These are phyloP conservation scores for Capsella bursapastoris DNA, from an alignment of 345 rosid genomes.

Conservation along the genomic window DNA sequence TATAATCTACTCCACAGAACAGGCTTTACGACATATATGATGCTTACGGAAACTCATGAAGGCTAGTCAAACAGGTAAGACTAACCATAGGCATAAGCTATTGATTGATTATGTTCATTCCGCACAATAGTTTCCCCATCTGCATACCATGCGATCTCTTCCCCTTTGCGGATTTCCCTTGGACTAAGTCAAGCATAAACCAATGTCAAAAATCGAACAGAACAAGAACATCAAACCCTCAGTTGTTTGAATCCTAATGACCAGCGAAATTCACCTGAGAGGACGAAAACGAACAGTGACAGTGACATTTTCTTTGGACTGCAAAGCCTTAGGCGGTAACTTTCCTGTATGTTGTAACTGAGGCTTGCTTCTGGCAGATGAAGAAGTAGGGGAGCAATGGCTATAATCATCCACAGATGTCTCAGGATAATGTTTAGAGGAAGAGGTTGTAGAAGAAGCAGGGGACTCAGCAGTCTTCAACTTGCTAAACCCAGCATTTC, in stretches of 20 bases:
- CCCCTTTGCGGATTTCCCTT: conserved; percentile 88
- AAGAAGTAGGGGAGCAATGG: conserved; percentile 88
- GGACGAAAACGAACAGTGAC: conserved; percentile 97
- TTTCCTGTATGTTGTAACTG: conserved; percentile 18
- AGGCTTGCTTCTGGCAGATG: conserved; percentile 80
- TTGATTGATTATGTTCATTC: conserved; percentile 74
- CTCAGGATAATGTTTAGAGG: conserved; percentile 66
- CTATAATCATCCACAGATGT: conserved; percentile 76
- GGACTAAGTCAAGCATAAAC: conserved; percentile 57
- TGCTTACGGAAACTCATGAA: conserved; percentile 12
- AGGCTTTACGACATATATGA: too few relatives aligned
- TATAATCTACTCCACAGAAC: too few relatives aligned
- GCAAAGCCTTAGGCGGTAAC: conserved; percentile 43
- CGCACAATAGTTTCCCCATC: conserved; percentile 94
- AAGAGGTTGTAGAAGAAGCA: conserved; percentile 78
- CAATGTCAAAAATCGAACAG: conserved; percentile 31
- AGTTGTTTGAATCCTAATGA: not conserved
- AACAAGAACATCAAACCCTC: conserved; percentile 14
- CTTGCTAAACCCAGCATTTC: conserved; percentile 47
- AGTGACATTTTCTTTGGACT: conserved; percentile 88
- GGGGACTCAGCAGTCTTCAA: conserved; percentile 63
- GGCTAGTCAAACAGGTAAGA: conserved; percentile 24
- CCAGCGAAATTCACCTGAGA: conserved; percentile 59
- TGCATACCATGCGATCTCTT: conserved; percentile 98
- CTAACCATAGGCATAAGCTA: conserved; percentile 94